Evolutionary conservation across 1,284 basidiomycete species (phyloP).

Genomic region (Cerioporus squamosus): DNA sequence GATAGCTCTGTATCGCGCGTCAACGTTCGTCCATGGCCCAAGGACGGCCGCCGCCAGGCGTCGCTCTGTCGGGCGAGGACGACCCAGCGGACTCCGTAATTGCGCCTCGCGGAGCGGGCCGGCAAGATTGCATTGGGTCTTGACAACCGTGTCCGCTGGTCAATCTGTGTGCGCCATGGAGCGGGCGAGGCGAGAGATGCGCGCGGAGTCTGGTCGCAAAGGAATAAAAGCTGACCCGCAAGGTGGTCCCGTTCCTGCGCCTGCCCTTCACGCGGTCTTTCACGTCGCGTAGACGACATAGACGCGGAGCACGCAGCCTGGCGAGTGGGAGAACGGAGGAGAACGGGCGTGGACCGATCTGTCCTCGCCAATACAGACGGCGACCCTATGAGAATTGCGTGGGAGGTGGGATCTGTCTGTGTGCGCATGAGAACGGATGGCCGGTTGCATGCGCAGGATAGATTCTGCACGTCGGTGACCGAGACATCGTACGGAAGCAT

Average conservation of each 20-base stretch:
- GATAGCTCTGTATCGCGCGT: not conserved
- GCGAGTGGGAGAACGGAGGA: too few relatives aligned
- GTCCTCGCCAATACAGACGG: not conserved
- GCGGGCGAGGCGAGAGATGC: too few relatives aligned
- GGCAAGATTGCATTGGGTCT: too few relatives aligned
- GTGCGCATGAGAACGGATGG: constrained; percentile 5
- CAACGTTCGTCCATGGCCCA: too few relatives aligned
- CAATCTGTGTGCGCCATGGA: too few relatives aligned
- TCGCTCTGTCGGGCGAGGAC: constrained; percentile 1
- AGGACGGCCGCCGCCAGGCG: not conserved
- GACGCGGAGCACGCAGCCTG: not conserved
- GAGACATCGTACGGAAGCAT: too few relatives aligned
- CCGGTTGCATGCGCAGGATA: not conserved
- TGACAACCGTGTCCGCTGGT: too few relatives aligned
- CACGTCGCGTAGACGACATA: constrained; percentile 13
- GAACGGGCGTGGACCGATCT: not conserved
- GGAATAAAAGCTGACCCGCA: constrained; percentile 1
- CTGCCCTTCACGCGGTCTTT: constrained; percentile 14
- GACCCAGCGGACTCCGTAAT: not conserved
- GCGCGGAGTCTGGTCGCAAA: not conserved
- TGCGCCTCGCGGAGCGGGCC: too few relatives aligned
- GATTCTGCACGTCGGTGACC: not conserved
- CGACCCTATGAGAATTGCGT: constrained; percentile 4
- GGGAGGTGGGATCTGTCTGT: constrained; percentile 5
- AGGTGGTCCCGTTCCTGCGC: constrained; percentile 1